These are phyloP conservation scores for Colletotrichum tropicicola DNA, from an alignment of 2,329 filamentous ascomycete genomes.

Conservation along the genomic window DNA sequence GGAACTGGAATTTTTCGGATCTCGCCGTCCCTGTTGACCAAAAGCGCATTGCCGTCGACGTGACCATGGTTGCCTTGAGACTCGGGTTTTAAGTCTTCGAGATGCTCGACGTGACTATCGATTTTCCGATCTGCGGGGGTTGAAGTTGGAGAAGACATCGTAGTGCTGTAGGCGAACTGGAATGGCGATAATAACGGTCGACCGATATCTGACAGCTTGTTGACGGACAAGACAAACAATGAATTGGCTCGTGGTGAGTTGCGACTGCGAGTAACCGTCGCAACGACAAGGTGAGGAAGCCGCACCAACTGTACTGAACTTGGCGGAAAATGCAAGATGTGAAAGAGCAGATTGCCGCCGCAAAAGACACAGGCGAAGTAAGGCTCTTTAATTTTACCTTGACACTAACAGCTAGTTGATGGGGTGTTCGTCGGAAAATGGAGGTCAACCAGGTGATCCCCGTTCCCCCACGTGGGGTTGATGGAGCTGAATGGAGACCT, in stretches of 20 bases:
- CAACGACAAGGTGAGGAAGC: not conserved
- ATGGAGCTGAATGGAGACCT: not conserved
- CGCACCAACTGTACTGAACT: not conserved
- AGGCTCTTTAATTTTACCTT: not conserved
- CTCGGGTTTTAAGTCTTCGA: not conserved
- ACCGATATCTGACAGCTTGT: no score
- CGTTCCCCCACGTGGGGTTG: constrained; percentile 16
- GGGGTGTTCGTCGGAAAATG: not conserved
- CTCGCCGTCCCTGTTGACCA: constrained; percentile 26
- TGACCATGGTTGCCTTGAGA: not conserved
- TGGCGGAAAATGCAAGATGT: not conserved
- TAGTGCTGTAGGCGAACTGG: not conserved
- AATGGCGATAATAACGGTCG: not conserved
- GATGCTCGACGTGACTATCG: constrained; percentile 3
- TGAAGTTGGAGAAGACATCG: not conserved
- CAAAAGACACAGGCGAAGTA: no score
- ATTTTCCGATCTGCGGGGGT: not conserved
- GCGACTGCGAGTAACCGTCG: constrained; percentile 26
- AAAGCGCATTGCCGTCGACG: constrained; percentile 24
- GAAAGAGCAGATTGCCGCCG: no score
- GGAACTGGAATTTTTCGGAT: constrained; percentile 33
- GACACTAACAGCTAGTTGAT: not conserved
- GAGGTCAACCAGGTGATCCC: not conserved
- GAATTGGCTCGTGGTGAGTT: not conserved
- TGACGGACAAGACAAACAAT: no score